Evolutionary conservation across 225 moss, liverwort and hornwort genomes (phyloP).

Genomic region (Thuidium tamariscinum): DNA sequence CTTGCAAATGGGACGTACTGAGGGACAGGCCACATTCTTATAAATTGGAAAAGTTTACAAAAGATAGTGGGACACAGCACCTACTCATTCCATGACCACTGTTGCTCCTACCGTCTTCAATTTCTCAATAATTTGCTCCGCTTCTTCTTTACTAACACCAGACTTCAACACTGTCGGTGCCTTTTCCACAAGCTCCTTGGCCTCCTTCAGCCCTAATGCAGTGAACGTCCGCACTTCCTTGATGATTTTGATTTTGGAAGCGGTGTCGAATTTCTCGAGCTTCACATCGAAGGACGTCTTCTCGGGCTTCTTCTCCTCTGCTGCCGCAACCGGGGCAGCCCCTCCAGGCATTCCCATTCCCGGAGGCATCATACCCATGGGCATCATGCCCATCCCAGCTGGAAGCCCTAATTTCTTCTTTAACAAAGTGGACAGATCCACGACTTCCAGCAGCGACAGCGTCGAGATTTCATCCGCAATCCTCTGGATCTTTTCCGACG

Average conservation of each 20-base stretch:
- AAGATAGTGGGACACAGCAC: not conserved
- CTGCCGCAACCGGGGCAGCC: slow-evolving; percentile 17
- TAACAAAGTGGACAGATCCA: slow-evolving; percentile 80
- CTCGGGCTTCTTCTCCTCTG: slow-evolving; percentile 80
- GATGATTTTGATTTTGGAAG: slow-evolving; percentile 97
- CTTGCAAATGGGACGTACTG: not conserved
- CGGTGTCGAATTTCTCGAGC: slow-evolving; percentile 86
- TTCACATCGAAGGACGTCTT: slow-evolving; percentile 92
- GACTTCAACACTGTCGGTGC: slow-evolving; percentile 74
- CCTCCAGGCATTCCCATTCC: slow-evolving; percentile 60
- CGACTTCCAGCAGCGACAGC: slow-evolving; percentile 82
- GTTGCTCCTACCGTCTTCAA: slow-evolving; percentile 88
- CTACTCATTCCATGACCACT: slow-evolving; percentile 76
- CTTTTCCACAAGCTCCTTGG: slow-evolving; percentile 98
- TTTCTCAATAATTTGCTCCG: slow-evolving; percentile 93
- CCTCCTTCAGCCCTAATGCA: slow-evolving; percentile 90
- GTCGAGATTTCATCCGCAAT: slow-evolving; percentile 89
- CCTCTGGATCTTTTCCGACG: slow-evolving; percentile 83
- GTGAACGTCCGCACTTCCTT: slow-evolving; percentile 98
- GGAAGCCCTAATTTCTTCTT: slow-evolving; percentile 90
- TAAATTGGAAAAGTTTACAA: slow-evolving; percentile 28
- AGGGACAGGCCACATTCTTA: slow-evolving; percentile 14
- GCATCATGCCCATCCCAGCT: slow-evolving; percentile 80
- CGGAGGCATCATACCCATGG: slow-evolving; percentile 78
- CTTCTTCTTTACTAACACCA: slow-evolving; percentile 95